Evolutionary conservation across 805 yeast genomes (phyloP), one percentile per base, ranked within the genome.

Genomic region (Yarrowia sp.): DNA sequence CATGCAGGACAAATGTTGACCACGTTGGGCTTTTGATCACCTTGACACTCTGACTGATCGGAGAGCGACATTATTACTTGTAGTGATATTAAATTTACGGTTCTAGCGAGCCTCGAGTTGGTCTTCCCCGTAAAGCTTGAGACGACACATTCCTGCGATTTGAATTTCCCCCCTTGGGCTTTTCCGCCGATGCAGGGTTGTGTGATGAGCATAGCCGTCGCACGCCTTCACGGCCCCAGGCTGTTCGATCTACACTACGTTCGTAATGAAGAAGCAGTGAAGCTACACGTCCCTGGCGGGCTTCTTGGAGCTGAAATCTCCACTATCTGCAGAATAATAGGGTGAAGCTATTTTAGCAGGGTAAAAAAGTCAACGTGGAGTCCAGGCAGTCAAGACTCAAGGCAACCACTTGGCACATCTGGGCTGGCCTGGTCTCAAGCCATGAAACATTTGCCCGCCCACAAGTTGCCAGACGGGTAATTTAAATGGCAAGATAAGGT

Each of bases 141-240:
- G 40, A 50, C 30, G 30, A 19, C 55, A 17, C 53, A 49, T 49
- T 52, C 42, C 13, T 52, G 24, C 10, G 12, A 7, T 19, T 52
- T 52, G 56, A 14, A 36, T 52, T 52, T 52, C 3, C 56, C 56
- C 55, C 40, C 42, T 49, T 36, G 9, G 56, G 33, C 1, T 8
- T 50, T 12, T 50, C 55, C 40, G 30, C 55, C 40, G 55, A 50
- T 34, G 55, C 55, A 49, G 53, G 53, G 10, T n/a, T 34, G 56
- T 17, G 33, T 34, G 30, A 17, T 34, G 56, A 33, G 53, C 53
- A 49, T 49, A 30, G 36, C 53, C 53, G 53, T 49, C 38, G 19
- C 53, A 46, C 17, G 14, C 47, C 47, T 24, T 24, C 30, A n/a
- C n/a, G n/a, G n/a, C n/a, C n/a, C n/a, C n/a, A 24, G 30, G 30